Base-by-base conservation (phyloP, 2,329 filamentous ascomycete genomes). In the Microcyclospora tardicrescens region DNA sequence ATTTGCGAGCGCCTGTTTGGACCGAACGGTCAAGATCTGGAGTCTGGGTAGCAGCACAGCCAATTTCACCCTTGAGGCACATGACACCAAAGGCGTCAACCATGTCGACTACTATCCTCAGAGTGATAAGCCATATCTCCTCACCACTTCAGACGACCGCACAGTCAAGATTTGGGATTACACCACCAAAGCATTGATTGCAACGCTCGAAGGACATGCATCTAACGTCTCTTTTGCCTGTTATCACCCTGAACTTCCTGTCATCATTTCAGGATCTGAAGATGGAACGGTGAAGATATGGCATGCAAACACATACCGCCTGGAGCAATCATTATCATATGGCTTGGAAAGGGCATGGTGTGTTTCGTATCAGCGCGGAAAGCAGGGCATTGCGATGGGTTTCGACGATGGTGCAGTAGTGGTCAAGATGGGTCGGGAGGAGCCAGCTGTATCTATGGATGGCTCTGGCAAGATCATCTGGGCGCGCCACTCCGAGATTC, bases 101-200 rank as follows among this genome's bases (percentile, higher is more conserved):
- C 85, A 94, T 58, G 87, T 98, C 53, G 91, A 98, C 58, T 98
- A 79, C 58, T 80, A 79, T 53, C 76, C 76, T 5, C 73, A 77
- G 46, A 72, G 72, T 16, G 76, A 80, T 60, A 80, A 80, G 57
- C 76, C 76, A 29, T 96, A 98, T 58, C 79, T 98, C 34, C 79
- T 98, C 47, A 98, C 91, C 16, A 95, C 89, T 11, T 94, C 86
- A 6, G 91, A 98, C 60, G 91, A 96, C 63, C 79, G 84, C 54
- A 96, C 89, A 1, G 85, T 96, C 53, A 96, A 96, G 71, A 77
- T 98, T 39, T 98, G 91, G 89, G 91, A 98, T 60, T 96, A 98
- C 69, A 96, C 89, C 10, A 96, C 87, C 35, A 98, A 98, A 66
- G 91, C 86, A 10, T 71, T 96, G 48, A 95, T 96, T 58, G 91